phyloP scores from a whole-genome alignment of 1,284 basidiomycete genomes.

The Agroathelia rolfsii region DNA sequence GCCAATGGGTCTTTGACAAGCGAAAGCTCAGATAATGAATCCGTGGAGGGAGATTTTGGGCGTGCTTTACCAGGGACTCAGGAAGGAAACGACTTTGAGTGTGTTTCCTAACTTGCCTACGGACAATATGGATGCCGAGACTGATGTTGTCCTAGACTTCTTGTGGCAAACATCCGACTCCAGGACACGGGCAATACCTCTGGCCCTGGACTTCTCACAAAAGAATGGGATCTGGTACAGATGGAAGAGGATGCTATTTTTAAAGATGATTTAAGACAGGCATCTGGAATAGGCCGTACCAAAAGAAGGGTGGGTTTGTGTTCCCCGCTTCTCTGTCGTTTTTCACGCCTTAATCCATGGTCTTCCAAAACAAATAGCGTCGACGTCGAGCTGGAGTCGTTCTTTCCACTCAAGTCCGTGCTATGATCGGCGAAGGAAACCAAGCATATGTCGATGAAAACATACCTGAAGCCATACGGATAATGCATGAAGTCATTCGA shows the following conservation, averaged over 20 bases:
- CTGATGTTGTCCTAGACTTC: too few species aligned
- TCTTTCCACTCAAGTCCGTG: constrained; percentile 75
- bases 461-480: constrained; percentile 62
- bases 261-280: constrained; percentile 58
- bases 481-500: constrained; percentile 87
- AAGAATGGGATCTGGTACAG: constrained; percentile 59
- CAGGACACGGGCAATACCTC: constrained; percentile 37
- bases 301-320: constrained; percentile 35
- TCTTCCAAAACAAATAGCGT: too few species aligned
- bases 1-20: too few species aligned
- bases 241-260: constrained; percentile 60
- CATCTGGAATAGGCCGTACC: constrained; percentile 58
- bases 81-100: too few species aligned
- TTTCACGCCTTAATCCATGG: too few species aligned
- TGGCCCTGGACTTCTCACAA: constrained; percentile 36
- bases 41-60: too few species aligned
- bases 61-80: too few species aligned
- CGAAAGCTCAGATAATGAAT: too few species aligned
- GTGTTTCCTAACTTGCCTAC: too few species aligned
- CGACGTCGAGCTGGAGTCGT: constrained; percentile 37
- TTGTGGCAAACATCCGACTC: constrained; percentile 55
- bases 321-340: too few species aligned
- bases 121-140: too few species aligned
- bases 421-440: constrained; percentile 80
- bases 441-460: constrained; percentile 75